These are phyloP conservation scores for Pichia sp. DNA, from an alignment of 1,139 yeast genomes.

Conservation along the genomic window DNA sequence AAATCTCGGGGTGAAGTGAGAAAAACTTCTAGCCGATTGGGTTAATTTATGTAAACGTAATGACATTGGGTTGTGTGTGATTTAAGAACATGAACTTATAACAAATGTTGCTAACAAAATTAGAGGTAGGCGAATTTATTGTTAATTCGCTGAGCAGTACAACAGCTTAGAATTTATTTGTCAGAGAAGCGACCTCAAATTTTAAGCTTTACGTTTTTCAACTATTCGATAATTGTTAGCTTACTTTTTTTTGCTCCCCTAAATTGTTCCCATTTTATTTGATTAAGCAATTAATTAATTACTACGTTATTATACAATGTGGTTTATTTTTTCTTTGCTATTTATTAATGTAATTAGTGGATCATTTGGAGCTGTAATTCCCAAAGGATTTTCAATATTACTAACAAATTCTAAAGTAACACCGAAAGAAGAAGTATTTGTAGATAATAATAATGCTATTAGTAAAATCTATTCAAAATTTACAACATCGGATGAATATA, in stretches of 20 bases:
- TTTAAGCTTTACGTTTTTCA: too few relatives aligned
- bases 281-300: too few relatives aligned
- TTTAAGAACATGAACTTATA: background rate
- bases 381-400: constrained; percentile 2
- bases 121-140: background rate
- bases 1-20: background rate
- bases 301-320: background rate
- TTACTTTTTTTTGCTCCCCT: background rate
- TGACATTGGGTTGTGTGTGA: background rate
- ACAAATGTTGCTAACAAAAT: background rate
- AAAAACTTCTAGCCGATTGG: background rate
- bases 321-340: background rate
- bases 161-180: too few relatives aligned
- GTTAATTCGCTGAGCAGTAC: background rate
- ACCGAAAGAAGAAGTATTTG: background rate
- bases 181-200: too few relatives aligned
- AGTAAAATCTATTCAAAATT: background rate
- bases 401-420: background rate
- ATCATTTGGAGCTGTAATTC: constrained; percentile 1
- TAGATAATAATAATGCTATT: background rate
- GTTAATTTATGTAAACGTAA: background rate
- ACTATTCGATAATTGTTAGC: background rate
- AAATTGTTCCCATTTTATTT: background rate
- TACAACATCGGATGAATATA: constrained; percentile 8
- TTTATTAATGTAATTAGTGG: background rate